These are phyloP conservation scores for Hypomontagnella monticulosa DNA, from an alignment of 495 filamentous ascomycete species.

Conservation along the genomic window DNA sequence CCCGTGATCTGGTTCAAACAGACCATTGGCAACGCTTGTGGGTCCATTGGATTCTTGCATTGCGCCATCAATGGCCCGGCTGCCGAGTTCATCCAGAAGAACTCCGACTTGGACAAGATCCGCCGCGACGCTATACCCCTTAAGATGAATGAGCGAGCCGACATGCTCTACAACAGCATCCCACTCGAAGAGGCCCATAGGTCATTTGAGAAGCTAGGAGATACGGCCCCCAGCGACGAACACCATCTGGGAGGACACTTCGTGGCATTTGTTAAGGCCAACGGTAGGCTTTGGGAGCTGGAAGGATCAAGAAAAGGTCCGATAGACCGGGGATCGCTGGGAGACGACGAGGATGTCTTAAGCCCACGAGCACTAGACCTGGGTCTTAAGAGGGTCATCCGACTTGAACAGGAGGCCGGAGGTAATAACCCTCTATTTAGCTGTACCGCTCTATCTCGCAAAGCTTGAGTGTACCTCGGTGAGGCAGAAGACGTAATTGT, in stretches of 20 bases:
- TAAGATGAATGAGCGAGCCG: constrained; percentile 65
- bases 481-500: background rate
- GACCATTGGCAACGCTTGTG: constrained; percentile 81
- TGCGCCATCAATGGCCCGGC: constrained; percentile 56
- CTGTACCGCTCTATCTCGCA: constrained; percentile 60
- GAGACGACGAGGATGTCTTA: constrained; percentile 73
- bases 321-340: constrained; percentile 71
- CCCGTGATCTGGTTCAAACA: constrained; percentile 79
- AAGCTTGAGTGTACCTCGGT: constrained; percentile 6
- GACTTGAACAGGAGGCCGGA: constrained; percentile 54
- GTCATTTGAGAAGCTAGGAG: constrained; percentile 71
- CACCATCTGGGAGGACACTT: constrained; percentile 70
- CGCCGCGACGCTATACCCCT: constrained; percentile 56
- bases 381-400: constrained; percentile 66
- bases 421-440: constrained; percentile 63
- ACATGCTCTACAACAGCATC: constrained; percentile 74
- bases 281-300: constrained; percentile 81
- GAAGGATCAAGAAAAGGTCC: constrained; percentile 79
- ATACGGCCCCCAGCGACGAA: constrained; percentile 64
- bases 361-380: constrained; percentile 70
- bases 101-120: constrained; percentile 54
- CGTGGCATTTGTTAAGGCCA: constrained; percentile 76
- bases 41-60: constrained; percentile 78
- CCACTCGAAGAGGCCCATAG: constrained; percentile 76
- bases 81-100: constrained; percentile 55